Evolutionary conservation across 345 rosid genomes (phyloP).

Genomic region (Gossypium stocksii): DNA sequence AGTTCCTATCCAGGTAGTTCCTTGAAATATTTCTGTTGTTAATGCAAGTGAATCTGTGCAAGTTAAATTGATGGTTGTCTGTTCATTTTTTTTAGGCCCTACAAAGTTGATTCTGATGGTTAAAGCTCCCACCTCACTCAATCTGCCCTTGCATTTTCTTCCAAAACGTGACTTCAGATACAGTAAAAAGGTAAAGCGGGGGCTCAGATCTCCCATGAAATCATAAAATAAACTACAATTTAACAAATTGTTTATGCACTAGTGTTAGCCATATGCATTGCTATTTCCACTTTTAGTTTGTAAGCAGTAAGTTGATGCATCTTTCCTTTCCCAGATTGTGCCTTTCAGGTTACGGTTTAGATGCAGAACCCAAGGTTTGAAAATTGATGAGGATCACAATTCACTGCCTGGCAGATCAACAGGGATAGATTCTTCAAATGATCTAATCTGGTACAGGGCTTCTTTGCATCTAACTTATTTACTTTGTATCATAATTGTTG

Average conservation of each 20-base stretch:
- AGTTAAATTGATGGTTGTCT: neutral
- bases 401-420: slow-evolving; percentile 26
- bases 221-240: neutral
- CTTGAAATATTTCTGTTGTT: slow-evolving; percentile 5
- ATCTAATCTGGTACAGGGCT: slow-evolving; percentile 63
- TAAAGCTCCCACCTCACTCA: slow-evolving; percentile 69
- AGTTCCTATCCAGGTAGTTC: slow-evolving; percentile 65
- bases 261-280: neutral
- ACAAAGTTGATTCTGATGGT: slow-evolving; percentile 72
- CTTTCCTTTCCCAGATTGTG: slow-evolving; percentile 41
- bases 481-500: neutral
- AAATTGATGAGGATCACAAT: slow-evolving; percentile 24
- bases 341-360: slow-evolving; percentile 56
- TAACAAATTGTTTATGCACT: neutral
- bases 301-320: neutral
- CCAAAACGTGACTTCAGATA: slow-evolving; percentile 90
- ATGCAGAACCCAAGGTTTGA: slow-evolving; percentile 46
- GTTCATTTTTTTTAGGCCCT: slow-evolving; percentile 43
- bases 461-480: neutral
- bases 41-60: slow-evolving; percentile 12
- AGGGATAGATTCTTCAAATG: slow-evolving; percentile 33
- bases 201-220: neutral
- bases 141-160: slow-evolving; percentile 75
- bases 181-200: slow-evolving; percentile 61
- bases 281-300: neutral